A percentile compares a stretch with the other conserved stretches of the same genome.
These are phyloP conservation scores for Capsicum chinense DNA, from an alignment of 257 asterid species.

Conservation along the genomic window DNA sequence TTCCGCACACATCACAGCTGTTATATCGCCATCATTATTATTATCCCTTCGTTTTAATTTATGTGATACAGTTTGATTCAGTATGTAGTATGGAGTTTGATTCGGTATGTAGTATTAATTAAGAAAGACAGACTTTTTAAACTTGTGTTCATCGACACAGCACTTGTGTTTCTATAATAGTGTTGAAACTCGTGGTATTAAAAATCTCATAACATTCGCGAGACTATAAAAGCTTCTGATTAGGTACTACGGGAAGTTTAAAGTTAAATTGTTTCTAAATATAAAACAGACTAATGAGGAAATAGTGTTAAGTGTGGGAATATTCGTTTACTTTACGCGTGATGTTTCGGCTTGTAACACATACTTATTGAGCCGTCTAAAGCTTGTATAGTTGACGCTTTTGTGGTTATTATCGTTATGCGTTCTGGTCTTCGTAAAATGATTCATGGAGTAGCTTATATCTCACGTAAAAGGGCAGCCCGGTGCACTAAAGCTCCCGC, in stretches of 20 bases:
- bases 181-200: neutral
- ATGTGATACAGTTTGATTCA: neutral
- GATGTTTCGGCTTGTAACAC: neutral
- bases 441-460: neutral
- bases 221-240: neutral
- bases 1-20: neutral
- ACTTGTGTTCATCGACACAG: neutral
- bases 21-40: no score
- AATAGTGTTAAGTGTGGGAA: neutral
- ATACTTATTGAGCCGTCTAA: neutral
- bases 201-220: neutral
- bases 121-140: neutral
- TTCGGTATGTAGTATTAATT: neutral
- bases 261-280: neutral
- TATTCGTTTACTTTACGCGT: neutral
- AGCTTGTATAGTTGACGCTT: neutral
- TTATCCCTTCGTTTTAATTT: neutral
- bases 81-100: neutral
- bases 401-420: neutral
- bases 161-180: neutral
- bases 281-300: neutral
- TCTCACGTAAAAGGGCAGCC: neutral
- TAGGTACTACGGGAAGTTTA: neutral
- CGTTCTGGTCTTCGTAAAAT: neutral
- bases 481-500: no score